Evolutionary conservation across 768 basidiomycete genomes (phyloP), one percentile per base, ranked within the genome.

Genomic region (Hortiboletus campestris): DNA sequence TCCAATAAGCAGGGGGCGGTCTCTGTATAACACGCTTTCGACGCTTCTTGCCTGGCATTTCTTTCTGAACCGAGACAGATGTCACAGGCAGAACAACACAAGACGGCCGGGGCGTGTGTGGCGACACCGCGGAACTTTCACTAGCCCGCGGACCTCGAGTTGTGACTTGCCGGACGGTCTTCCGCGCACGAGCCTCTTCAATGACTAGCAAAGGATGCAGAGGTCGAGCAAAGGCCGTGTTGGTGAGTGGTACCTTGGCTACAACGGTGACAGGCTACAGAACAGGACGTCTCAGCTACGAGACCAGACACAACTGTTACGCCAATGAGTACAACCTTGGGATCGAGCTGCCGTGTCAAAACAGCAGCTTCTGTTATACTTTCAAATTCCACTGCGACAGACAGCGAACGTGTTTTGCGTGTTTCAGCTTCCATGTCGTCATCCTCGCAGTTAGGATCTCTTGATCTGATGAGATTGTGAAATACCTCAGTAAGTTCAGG

Each of bases 401-500:
- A 69, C 52, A 70, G 45, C 2, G 83, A 75, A 20, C 67, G 75
- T 50, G 63, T 63, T 57, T 63, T 66, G 46, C 84, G 78, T 48
- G 72, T 63, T 42, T 71, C 58, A n/a, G 82, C 82, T 59, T 76
- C 72, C 14, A 35, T 59, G 46, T 72, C 66, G 46, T 64, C 74
- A 58, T 85, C 84, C 61, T 84, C 84, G 6, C 61, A 72, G 31
- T 78, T 78, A 1, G 82, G 83, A 51, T 76, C 79, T 40, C 71
- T 74, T 22, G 74, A 76, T 59, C 81, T 83, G 49, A n/a, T 12
- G 20, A 12, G 32, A 49, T 6, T 12, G 28, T 51, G 54, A 38
- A 55, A 52, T 14, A 46, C 4, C 7, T 45, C n/a, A 14, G 9
- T n/a, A 22, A 16, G 22, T 14, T 13, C 6, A 22, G 25, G 16